phyloP scores from a whole-genome alignment of 495 filamentous ascomycete genomes.

The Penicillium manginii region DNA sequence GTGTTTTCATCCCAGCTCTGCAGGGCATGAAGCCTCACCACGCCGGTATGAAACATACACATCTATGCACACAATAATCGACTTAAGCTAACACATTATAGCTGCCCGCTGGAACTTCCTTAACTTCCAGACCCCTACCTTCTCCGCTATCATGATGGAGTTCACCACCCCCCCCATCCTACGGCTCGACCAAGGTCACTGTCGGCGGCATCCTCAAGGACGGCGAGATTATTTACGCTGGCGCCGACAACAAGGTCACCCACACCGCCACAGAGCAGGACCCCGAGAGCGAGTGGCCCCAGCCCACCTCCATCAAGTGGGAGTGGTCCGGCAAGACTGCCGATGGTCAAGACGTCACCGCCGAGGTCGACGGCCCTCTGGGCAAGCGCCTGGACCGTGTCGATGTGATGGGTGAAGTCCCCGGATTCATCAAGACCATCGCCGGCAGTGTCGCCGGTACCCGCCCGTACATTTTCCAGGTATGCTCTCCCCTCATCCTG shows the following conservation, averaged over 20 bases:
- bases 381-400: slow-evolving; percentile 79
- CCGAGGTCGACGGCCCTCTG: slow-evolving; percentile 68
- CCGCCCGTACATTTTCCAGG: slow-evolving; percentile 97
- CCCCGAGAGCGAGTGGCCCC: slow-evolving; percentile 83
- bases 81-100: neutral
- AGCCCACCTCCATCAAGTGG: slow-evolving; percentile 75
- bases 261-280: slow-evolving; percentile 74
- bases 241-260: slow-evolving; percentile 59
- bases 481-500: slow-evolving; percentile 32
- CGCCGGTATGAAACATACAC: slow-evolving; percentile 60
- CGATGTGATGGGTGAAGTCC: slow-evolving; percentile 95
- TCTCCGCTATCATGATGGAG: slow-evolving; percentile 93
- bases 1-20: slow-evolving; percentile 77
- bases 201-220: slow-evolving; percentile 83
- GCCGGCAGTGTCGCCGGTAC: slow-evolving; percentile 85
- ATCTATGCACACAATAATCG: neutral
- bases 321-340: slow-evolving; percentile 78
- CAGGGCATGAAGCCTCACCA: slow-evolving; percentile 99
- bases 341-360: slow-evolving; percentile 72
- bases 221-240: slow-evolving; percentile 76
- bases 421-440: slow-evolving; percentile 91
- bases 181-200: slow-evolving; percentile 84
- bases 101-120: slow-evolving; percentile 92
- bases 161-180: slow-evolving; percentile 95
- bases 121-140: slow-evolving; percentile 85